Evolutionary conservation across 164 flowering plant genomes (phyloP), one percentile per base, ranked within the genome.

Genomic region (Dillenia turbinata): DNA sequence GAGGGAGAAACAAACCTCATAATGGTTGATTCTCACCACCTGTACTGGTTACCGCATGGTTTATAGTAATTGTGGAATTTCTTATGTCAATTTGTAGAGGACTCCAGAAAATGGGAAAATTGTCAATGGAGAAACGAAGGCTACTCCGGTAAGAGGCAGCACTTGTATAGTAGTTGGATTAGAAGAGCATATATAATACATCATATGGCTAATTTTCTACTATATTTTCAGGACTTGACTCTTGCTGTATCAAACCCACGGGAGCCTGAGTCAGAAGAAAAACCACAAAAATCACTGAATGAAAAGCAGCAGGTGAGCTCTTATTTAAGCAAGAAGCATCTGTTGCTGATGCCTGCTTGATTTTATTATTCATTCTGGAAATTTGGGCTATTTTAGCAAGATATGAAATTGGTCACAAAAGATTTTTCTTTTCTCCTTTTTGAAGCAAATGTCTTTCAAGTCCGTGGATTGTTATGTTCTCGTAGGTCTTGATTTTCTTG

Each of bases 261-360:
- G 65, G 93, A 87, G 61, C 82, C 89, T 52, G 94, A 85, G 66
- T 77, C 83, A 54, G 96, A 91, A 75, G 96, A 87, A 64, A 87
- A 76, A 63, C 97, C 93, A 16, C 97, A 89, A 60, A 91, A 89
- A 66, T 89, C 89, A 59, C 89, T 91, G 15, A 89, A 91, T 78
- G 94, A 85, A 63, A 92, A 88, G 78, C 98, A 90, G 81, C 96
- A 82, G 81, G 98, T 85, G 55, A 65, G 78, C 40, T 33, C 40
- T 33, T 6, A 33, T 33, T 33, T 33, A 33, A 33, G 40, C 40
- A 33, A 33, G 40, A 33, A 33, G 40, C 40, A 33, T 33, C 40
- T 33, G 40, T 33, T 33, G 5, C 40, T 33, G 0, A 33, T 33
- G 40, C 40, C 40, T 4, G 6, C 7, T 33, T 33, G 7, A 33